Evolutionary conservation across 2,329 filamentous ascomycete species (phyloP).

Genomic region (Drechslerella coelobrocha): DNA sequence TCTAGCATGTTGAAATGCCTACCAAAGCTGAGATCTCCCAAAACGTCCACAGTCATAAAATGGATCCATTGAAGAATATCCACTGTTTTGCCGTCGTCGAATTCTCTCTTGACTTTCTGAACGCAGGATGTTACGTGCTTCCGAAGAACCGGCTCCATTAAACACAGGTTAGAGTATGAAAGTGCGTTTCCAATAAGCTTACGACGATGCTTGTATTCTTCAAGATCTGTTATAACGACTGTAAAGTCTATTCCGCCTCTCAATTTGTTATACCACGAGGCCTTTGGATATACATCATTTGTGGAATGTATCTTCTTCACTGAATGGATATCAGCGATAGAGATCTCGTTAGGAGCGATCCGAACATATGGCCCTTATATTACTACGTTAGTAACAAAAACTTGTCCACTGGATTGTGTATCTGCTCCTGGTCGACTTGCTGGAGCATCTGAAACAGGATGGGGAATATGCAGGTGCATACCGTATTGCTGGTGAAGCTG

Average conservation of each 20-base stretch:
- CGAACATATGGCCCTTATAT: not conserved
- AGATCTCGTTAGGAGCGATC: not conserved
- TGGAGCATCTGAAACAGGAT: too few relatives aligned
- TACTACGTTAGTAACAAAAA: not conserved
- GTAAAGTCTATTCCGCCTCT: not conserved
- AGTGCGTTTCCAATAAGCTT: slow-evolving; percentile 10
- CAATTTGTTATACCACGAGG: slow-evolving; percentile 1
- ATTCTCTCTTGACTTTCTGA: not conserved
- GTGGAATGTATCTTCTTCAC: slow-evolving; percentile 4
- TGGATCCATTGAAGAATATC: not conserved
- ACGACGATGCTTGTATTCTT: slow-evolving; percentile 7
- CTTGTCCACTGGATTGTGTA: not conserved
- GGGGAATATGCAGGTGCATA: too few relatives aligned
- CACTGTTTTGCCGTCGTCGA: not conserved
- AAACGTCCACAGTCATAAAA: slow-evolving; percentile 8
- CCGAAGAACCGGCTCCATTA: slow-evolving; percentile 21
- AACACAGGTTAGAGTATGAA: slow-evolving; percentile 14
- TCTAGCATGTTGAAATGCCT: slow-evolving; percentile 6
- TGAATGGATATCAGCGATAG: not conserved
- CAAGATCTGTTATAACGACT: not conserved
- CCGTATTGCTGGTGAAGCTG: not conserved
- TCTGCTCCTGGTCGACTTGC: not conserved
- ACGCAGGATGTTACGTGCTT: slow-evolving; percentile 7
- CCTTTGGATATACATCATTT: not conserved
- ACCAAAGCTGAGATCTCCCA: slow-evolving; percentile 20